Conservation (phyloP, 805 yeast genomes). For the Saccharomycodes ludwigii region DNA sequence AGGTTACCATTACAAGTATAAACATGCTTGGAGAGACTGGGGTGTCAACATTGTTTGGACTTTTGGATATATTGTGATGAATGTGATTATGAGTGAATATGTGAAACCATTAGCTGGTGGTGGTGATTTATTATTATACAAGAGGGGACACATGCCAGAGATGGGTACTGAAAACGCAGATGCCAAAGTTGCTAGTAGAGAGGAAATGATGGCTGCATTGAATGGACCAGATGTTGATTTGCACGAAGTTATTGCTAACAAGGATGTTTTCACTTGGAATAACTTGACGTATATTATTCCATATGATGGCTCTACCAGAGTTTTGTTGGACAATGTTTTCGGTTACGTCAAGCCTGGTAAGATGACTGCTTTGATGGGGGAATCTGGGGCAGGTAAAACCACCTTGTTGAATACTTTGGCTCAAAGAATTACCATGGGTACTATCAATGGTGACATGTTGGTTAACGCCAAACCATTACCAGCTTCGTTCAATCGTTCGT, state of each 20-base stretch:
- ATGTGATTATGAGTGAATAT: constrained; percentile 26
- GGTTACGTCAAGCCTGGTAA: constrained; percentile 78
- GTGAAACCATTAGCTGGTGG: constrained; percentile 26
- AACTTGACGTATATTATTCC: constrained; percentile 55
- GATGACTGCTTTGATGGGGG: constrained; percentile 74
- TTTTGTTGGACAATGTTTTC: constrained; percentile 40
- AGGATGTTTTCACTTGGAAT: constrained; percentile 60
- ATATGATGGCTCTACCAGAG: constrained; percentile 46
- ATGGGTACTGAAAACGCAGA: constrained; percentile 25
- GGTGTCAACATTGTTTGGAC: constrained; percentile 45
- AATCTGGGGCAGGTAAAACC: constrained; percentile 81
- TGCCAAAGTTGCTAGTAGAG: constrained; percentile 26
- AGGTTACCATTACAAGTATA: constrained; percentile 28
- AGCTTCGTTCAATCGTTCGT: constrained; percentile 58
- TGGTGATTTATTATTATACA: constrained; percentile 30
- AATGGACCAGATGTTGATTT: constrained; percentile 23
- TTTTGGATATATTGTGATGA: constrained; percentile 22
- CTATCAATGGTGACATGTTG: constrained; percentile 56
- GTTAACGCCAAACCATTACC: constrained; percentile 55
- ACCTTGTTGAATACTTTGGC: constrained; percentile 63
- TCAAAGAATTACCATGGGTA: constrained; percentile 59
- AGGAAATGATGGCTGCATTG: constrained; percentile 27
- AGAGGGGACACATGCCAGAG: constrained; percentile 31
- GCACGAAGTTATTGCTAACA: constrained; percentile 23
- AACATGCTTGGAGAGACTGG: constrained; percentile 50